Base-by-base conservation (phyloP, 2,329 filamentous ascomycete species). In the Cytospora piceicola region DNA sequence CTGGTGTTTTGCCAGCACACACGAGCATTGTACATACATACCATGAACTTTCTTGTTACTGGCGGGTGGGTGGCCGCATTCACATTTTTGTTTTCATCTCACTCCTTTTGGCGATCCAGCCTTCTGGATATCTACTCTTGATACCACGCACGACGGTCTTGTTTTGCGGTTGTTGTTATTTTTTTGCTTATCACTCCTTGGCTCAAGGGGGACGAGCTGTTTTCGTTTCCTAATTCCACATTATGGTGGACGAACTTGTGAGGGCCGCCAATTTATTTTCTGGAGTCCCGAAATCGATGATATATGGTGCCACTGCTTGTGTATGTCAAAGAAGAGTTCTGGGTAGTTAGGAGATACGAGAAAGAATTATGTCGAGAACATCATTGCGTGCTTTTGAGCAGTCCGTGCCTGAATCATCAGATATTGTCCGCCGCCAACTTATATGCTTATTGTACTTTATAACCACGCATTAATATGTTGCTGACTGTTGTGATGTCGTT, bases 51-150 rank as follows among this genome's bases (percentile, higher is more conserved):
- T n/a, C n/a, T n/a, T 22, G 46, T 20, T 34, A 56, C 49, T 32
- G 53, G 59, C n/a, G 42, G 53, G 42, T 55, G 34, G 34, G 14
- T n/a, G 14, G 14, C 17, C 17, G 30, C n/a, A 24, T 49, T 49
- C 4, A 12, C n/a, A 24, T 3, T 49, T 55, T 54, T 54, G n/a
- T 55, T 58, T 42, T 34, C 46, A 30, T 22, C 36, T 46, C 52
- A 63, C 22, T 63, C 39, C 53, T 63, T 56, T 42, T 36, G 55
- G 60, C 60, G 34, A 53, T 62, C 30, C 52, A 53, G 60, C 60
- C 60, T 62, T 39, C 55, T 56, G 54, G 53, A 57, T 46, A 49
- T 58, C 56, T 51, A 59, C 39, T 42, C 46, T 56, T 53, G 39
- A 63, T 46, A 52, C 64, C 56, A 64, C 56, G 27, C 29, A 55